Evolutionary conservation across 345 rosid species (phyloP).

Genomic region (Corchorus capsularis): DNA sequence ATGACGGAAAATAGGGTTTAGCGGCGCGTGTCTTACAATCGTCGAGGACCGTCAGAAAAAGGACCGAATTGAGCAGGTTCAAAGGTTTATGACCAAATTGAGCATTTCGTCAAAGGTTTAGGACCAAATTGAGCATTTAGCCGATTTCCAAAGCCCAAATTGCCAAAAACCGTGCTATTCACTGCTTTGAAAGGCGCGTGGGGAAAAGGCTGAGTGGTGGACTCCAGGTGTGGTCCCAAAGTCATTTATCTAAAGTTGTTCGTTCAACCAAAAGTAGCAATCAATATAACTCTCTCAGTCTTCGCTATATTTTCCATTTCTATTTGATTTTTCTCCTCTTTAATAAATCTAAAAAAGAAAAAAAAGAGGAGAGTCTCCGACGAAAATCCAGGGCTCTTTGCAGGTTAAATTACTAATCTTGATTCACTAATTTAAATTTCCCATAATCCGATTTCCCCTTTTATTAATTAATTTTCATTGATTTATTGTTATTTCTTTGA

Average conservation of each 20-base stretch:
- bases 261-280: constrained; percentile 23
- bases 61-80: too few relatives aligned
- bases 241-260: constrained; percentile 12
- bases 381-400: constrained; percentile 14
- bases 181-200: constrained; percentile 11
- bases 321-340: neutral
- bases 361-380: neutral
- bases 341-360: neutral
- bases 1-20: too few relatives aligned
- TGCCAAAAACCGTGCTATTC: neutral
- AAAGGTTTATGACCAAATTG: too few relatives aligned
- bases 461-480: neutral
- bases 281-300: neutral
- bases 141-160: neutral
- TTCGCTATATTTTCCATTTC: neutral
- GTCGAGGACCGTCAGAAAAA: too few relatives aligned
- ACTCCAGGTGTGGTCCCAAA: constrained; percentile 3
- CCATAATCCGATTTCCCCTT: neutral
- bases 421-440: neutral
- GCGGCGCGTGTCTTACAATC: too few relatives aligned
- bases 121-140: neutral
- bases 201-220: neutral
- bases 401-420: constrained; percentile 12
- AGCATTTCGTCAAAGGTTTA: too few relatives aligned
- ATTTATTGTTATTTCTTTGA: constrained; percentile 2